phyloP scores from a whole-genome alignment of 441 rosid genomes.

The Croton setiger region DNA sequence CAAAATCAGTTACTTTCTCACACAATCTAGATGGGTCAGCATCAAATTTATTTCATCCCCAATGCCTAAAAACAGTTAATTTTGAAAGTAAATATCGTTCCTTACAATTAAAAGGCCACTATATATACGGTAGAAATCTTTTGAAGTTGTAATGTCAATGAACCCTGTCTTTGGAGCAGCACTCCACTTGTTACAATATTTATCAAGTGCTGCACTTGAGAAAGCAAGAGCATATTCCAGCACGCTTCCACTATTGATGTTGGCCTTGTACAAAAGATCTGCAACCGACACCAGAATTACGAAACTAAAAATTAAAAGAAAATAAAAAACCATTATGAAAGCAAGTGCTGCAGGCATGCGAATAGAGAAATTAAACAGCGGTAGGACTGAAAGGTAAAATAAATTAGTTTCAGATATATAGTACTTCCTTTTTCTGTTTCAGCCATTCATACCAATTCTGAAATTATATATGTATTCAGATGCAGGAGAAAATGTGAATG shows the following conservation, averaged over 20 bases:
- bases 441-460: not conserved
- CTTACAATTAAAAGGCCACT: slow-evolving; percentile 98
- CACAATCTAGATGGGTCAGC: not conserved
- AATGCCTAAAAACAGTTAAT: not conserved
- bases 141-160: slow-evolving; percentile 92
- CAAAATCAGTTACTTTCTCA: too few species aligned
- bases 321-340: slow-evolving; percentile 10
- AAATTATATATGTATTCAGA: not conserved
- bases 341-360: slow-evolving; percentile 1
- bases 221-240: slow-evolving; percentile 98
- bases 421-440: not conserved
- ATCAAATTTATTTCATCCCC: not conserved
- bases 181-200: slow-evolving; percentile 96
- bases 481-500: not conserved
- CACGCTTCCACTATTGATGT: slow-evolving; percentile 87
- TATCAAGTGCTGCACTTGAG: slow-evolving; percentile 93
- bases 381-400: too few species aligned
- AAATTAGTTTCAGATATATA: not conserved
- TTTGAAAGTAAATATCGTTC: slow-evolving; percentile 9
- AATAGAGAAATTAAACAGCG: not conserved
- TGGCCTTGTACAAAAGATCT: slow-evolving; percentile 97
- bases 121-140: slow-evolving; percentile 90
- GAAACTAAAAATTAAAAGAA: slow-evolving; percentile 16
- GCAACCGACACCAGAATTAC: slow-evolving; percentile 29
- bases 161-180: slow-evolving; percentile 96